phyloP scores from a whole-genome alignment of 2,329 filamentous ascomycete species.

The Pestalotiopsis fici region DNA sequence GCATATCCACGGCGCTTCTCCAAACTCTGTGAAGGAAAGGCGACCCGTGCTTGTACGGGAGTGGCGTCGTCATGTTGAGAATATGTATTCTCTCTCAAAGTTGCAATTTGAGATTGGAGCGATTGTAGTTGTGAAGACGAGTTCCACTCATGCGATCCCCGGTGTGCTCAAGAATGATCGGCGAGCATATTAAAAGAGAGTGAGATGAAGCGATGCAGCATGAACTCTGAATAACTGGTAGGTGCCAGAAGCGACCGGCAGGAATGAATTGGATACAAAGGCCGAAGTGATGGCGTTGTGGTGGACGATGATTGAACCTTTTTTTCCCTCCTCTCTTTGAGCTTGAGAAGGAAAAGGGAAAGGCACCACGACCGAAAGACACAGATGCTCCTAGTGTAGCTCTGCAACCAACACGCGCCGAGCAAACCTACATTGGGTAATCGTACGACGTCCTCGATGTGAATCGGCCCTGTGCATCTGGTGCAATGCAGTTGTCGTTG shows the following conservation, averaged over 20 bases:
- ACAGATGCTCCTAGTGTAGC: not conserved
- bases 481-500: not conserved
- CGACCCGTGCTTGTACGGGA: slow-evolving; percentile 47
- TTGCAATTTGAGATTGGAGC: not conserved
- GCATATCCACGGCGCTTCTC: slow-evolving; percentile 51
- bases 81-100: slow-evolving; percentile 25
- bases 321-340: not conserved
- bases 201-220: too few relatives aligned
- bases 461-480: not conserved
- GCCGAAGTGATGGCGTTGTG: too few relatives aligned
- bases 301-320: too few relatives aligned
- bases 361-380: not conserved
- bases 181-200: too few relatives aligned
- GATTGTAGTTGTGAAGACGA: not conserved
- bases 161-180: not conserved
- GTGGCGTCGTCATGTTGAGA: slow-evolving; percentile 49
- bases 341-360: not conserved
- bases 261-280: too few relatives aligned
- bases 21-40: slow-evolving; percentile 59
- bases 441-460: not conserved
- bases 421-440: not conserved
- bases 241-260: too few relatives aligned
- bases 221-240: too few relatives aligned
- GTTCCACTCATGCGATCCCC: not conserved
- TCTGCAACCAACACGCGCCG: not conserved